Percentiles rank a stretch among this genome's conserved stretches.
phyloP scores from a whole-genome alignment of 495 filamentous ascomycete genomes.

The Neurospora sp. region DNA sequence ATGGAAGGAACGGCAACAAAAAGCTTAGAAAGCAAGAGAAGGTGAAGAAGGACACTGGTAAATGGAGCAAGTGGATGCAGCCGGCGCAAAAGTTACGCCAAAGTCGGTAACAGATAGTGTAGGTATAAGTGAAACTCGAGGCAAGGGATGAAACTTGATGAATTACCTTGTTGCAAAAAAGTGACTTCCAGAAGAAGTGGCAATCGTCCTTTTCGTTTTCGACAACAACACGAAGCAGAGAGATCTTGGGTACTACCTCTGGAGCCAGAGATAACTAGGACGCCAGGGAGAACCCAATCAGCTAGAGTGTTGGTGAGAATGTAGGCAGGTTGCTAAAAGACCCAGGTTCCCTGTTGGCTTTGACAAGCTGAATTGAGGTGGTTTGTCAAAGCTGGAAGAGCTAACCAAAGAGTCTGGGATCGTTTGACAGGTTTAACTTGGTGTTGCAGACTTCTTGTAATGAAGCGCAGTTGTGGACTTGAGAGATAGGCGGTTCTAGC shows the following conservation, averaged over 20 bases:
- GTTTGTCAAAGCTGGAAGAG: not conserved
- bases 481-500: not conserved
- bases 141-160: not conserved
- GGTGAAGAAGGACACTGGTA: not conserved
- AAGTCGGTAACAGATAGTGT: not conserved
- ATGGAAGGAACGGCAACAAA: not conserved
- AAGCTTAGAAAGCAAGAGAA: not conserved
- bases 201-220: not conserved
- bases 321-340: not conserved
- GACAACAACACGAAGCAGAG: not conserved
- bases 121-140: constrained; percentile 1
- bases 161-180: not conserved
- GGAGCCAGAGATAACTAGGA: not conserved
- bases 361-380: not conserved
- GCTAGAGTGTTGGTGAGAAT: not conserved
- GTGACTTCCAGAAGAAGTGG: not conserved
- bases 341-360: not conserved
- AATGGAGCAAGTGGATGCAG: not conserved
- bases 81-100: not conserved
- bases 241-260: not conserved
- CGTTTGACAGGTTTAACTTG: not conserved
- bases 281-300: not conserved
- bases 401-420: not conserved
- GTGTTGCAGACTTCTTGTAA: not conserved
- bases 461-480: not conserved